These are phyloP conservation scores for Mycena citricolor DNA, from an alignment of 1,284 basidiomycete genomes.

Conservation along the genomic window DNA sequence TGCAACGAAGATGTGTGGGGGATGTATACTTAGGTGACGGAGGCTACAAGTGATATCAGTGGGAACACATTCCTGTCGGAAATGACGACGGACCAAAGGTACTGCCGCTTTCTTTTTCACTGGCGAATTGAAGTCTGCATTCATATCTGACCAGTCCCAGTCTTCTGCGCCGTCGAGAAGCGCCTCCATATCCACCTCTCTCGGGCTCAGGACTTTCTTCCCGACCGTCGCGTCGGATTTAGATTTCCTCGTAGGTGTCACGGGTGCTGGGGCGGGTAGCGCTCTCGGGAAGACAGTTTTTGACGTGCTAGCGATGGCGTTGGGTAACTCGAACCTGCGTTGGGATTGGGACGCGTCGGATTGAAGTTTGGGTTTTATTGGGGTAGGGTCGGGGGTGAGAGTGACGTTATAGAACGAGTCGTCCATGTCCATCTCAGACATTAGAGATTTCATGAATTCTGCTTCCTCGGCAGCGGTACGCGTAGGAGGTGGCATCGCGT, in stretches of 20 bases:
- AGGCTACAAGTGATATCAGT: conserved; percentile 23
- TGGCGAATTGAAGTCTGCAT: conserved; percentile 37
- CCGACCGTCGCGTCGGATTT: too few species aligned
- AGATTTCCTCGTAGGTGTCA: too few species aligned
- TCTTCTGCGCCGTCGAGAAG: conserved; percentile 58
- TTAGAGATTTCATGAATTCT: conserved; percentile 46
- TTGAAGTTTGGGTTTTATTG: conserved; percentile 22
- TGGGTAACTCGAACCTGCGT: too few species aligned
- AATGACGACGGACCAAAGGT: conserved; percentile 7
- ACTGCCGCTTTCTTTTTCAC: conserved; percentile 33
- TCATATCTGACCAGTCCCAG: conserved; percentile 56
- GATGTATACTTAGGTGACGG: conserved; percentile 26
- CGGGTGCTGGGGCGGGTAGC: too few species aligned
- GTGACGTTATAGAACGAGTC: conserved; percentile 43
- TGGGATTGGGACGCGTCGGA: too few species aligned
- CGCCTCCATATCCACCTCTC: conserved; percentile 38
- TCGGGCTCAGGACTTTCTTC: conserved; percentile 12
- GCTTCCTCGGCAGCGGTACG: conserved; percentile 37
- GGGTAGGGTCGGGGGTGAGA: conserved; percentile 39
- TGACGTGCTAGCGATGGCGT: too few species aligned
- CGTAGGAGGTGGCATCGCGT: conserved; percentile 15
- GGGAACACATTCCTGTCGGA: too few species aligned
- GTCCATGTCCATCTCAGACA: conserved; percentile 49
- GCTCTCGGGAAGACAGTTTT: too few species aligned
- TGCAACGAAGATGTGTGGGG: conserved; percentile 48